Evolutionary conservation across 176 grass and related monocot species (phyloP), one percentile per base, ranked within the genome.

Genomic region (Musa itinerans): DNA sequence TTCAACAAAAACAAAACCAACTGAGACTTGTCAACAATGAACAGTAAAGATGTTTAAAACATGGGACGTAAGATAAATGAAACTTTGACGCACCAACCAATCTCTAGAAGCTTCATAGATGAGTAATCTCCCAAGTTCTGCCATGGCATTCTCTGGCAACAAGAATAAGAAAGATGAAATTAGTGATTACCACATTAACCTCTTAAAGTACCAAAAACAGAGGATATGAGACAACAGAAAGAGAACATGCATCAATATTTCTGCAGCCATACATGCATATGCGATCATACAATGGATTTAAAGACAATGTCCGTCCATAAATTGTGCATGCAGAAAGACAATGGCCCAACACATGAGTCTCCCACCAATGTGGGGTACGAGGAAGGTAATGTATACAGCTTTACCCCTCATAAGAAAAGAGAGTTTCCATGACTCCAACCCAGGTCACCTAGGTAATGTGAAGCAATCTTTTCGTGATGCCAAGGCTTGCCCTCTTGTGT

Each of bases 61-160:
- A n/a, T 16, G 17, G 25, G 50, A 12, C 16, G 50, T 19, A 13
- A 51, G 8, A 70, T 15, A 50, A 51, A 70, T 16, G 1, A 65
- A 8, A n/a, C 20, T 83, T 1, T 20, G 48, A 85, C 90, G 83
- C 24, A 99, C 95, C 95, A 99, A 69, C 90, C 84, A 99, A 69
- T 99, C 95, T 82, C 90, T 94, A 23, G 82, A 94, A 56, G 90
- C 95, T 83, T 99, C 95, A 11, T 99, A 99, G 80, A 94, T 91
- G 69, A 99, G 90, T 78, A 94, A 63, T 68, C 90, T 89, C 11
- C 95, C 90, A 78, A 99, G 90, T 78, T 99, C 95, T 9, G 88
- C 86, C 95, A 99, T 94, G 43, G 88, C 95, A 74, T 81, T 99
- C 82, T 82, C 90, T 99, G 9, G 71, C 49, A 56, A 86, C 54